Evolutionary conservation across 2,329 filamentous ascomycete species (phyloP), one percentile per base, ranked within the genome.

Genomic region (Alternaria rosae): DNA sequence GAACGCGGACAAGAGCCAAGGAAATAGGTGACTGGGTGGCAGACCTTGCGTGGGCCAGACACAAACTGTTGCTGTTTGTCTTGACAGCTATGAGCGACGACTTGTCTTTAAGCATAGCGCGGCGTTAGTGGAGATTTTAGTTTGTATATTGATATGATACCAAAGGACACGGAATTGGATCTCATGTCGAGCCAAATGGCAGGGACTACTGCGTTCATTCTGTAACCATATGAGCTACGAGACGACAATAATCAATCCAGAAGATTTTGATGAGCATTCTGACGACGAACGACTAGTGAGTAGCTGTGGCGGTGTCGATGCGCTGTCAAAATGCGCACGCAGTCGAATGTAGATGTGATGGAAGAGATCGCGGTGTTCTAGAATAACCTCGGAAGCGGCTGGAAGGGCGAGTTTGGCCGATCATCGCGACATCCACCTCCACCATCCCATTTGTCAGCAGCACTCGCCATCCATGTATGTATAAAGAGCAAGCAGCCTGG

Each of bases 401-500:
- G 25, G 23, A 47, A 57, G 25, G 43, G 41, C 42, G 47, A 51
- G 54, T 51, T 60, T 42, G 30, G 59, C 55, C 30, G 55, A 44
- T 45, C 15, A 28, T 41, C 13, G 48, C 20, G 2, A 59, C 38
- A 52, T 25, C 42, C 30, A 13, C 38, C 13, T 43, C 25, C n/a
- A 28, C 44, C 23, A 54, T 21, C 48, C 57, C 64, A 71, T 72
- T 72, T 71, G 70, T 72, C 69, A 72, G 70, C 70, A 72, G 32
- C 35, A 25, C 35, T 61, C 45, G 28, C 47, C 44, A 54, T 67
- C 20, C 13, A 25, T 23, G 9, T 48, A n/a, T 10, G 15, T 58
- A 67, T 70, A 70, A 67, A 57, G 21, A 28, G 4, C 38, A 57
- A 28, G 23, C 26, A 35, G 35, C 20, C 47, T 28, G 23, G 38